These are phyloP conservation scores for Alternaria ethzedia DNA, from an alignment of 2,329 filamentous ascomycete species.

Conservation along the genomic window DNA sequence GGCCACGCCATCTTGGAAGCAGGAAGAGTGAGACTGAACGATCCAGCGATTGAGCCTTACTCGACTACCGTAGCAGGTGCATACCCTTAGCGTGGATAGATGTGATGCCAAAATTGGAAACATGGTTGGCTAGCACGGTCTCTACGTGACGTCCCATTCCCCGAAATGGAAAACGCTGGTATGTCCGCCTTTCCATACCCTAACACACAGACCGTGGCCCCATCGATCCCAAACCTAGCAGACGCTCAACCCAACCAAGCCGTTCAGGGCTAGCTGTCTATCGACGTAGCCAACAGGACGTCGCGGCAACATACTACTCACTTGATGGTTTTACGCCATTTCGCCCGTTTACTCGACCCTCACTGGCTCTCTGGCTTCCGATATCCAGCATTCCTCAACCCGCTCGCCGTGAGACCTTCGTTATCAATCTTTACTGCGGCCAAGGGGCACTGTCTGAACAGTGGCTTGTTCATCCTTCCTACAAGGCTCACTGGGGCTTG, in stretches of 20 bases:
- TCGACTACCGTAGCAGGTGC: background rate
- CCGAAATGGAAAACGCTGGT: background rate
- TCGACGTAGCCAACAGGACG: background rate
- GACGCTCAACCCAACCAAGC: background rate
- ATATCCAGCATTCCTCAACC: background rate
- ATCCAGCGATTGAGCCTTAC: background rate
- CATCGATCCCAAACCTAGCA: background rate
- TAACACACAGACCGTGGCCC: background rate
- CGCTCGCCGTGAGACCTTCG: background rate
- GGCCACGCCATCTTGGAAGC: background rate
- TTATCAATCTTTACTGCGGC: background rate
- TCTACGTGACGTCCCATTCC: background rate
- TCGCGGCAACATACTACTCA: background rate
- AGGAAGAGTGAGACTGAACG: background rate
- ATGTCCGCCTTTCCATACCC: background rate
- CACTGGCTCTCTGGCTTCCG: background rate
- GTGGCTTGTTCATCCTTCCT: background rate
- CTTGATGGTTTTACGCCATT: background rate
- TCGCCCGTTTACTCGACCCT: background rate
- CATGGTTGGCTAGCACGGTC: background rate
- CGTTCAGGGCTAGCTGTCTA: background rate
- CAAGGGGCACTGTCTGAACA: background rate
- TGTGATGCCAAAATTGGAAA: background rate
- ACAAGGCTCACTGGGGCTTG: background rate
- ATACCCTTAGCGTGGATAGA: background rate